Conservation (phyloP, 2,329 filamentous ascomycete genomes). For the Sporothrix schenckii region DNA sequence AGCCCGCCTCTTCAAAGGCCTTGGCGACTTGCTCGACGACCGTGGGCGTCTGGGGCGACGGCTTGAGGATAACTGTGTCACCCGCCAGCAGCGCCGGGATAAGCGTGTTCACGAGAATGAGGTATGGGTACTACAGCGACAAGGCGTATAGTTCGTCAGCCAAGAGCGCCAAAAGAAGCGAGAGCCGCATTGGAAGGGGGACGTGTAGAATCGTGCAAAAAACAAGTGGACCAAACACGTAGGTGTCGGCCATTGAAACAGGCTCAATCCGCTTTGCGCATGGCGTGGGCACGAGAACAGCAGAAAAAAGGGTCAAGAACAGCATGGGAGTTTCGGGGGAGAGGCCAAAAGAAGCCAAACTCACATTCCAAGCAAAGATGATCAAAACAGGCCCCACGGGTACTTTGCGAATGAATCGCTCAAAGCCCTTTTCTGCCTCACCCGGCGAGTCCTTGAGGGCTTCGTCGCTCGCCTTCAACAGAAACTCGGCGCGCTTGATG, state of each 20-base stretch:
- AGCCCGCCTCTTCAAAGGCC: slow-evolving; percentile 76
- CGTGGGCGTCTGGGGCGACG: slow-evolving; percentile 91
- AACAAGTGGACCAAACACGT: neutral
- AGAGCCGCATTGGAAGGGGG: neutral
- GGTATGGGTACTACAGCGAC: slow-evolving; percentile 76
- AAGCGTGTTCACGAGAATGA: slow-evolving; percentile 89
- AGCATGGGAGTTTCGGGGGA: neutral
- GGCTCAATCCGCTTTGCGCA: slow-evolving; percentile 1
- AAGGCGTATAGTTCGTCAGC: neutral
- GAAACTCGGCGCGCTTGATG: slow-evolving; percentile 79
- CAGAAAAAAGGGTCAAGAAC: slow-evolving; percentile 4
- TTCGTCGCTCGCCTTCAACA: slow-evolving; percentile 80
- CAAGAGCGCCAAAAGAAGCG: neutral
- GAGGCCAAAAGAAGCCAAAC: slow-evolving; percentile 44
- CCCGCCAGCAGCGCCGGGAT: slow-evolving; percentile 89
- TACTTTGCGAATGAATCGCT: slow-evolving; percentile 83
- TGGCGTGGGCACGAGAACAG: slow-evolving; percentile 1
- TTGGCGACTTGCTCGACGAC: slow-evolving; percentile 81
- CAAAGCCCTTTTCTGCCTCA: slow-evolving; percentile 84
- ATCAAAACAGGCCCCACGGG: slow-evolving; percentile 86
- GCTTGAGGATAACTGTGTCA: slow-evolving; percentile 91
- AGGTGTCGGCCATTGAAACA: neutral
- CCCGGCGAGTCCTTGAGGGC: slow-evolving; percentile 78
- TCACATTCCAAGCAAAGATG: slow-evolving; percentile 94
- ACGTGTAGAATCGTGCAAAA: neutral